Evolutionary conservation across 2,329 filamentous ascomycete genomes (phyloP).

Genomic region (Curvularia verruculosa): DNA sequence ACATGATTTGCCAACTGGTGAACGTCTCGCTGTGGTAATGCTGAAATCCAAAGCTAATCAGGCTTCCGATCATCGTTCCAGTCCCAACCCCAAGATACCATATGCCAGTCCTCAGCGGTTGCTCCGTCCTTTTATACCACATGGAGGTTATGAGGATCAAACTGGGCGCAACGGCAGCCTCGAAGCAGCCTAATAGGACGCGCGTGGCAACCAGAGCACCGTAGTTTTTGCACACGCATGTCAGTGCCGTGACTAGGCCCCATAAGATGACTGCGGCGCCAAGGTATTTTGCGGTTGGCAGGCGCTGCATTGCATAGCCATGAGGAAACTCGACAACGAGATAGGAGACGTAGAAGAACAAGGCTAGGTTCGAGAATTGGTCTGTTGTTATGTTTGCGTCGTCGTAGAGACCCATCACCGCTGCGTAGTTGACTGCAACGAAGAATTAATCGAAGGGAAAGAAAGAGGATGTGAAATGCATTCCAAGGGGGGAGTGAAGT

Average conservation of each 20-base stretch:
- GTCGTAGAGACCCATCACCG: slow-evolving; percentile 50
- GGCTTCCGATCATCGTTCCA: slow-evolving; percentile 63
- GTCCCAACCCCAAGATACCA: slow-evolving; percentile 49
- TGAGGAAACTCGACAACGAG: slow-evolving; percentile 50
- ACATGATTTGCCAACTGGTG: slow-evolving; percentile 69
- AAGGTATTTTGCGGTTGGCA: slow-evolving; percentile 62
- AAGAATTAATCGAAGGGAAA: not conserved
- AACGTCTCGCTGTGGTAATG: slow-evolving; percentile 58
- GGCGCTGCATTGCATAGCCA: slow-evolving; percentile 59
- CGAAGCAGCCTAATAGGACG: slow-evolving; percentile 61
- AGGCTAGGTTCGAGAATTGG: slow-evolving; percentile 47
- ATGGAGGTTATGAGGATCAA: slow-evolving; percentile 70
- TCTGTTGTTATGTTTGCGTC: slow-evolving; percentile 46
- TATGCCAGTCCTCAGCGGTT: slow-evolving; percentile 59
- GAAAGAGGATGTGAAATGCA: not conserved
- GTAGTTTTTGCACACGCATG: slow-evolving; percentile 58
- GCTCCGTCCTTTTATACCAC: slow-evolving; percentile 69
- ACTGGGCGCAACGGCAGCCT: slow-evolving; percentile 55
- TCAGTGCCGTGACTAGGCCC: slow-evolving; percentile 57
- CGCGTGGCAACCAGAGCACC: slow-evolving; percentile 57
- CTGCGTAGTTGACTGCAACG: slow-evolving; percentile 47
- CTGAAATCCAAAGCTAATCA: slow-evolving; percentile 66
- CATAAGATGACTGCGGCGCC: slow-evolving; percentile 53
- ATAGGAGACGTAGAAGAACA: slow-evolving; percentile 49
- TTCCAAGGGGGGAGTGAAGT: not conserved